Evolutionary conservation across 2,329 filamentous ascomycete species (phyloP).

Genomic region (Neurospora crassa): DNA sequence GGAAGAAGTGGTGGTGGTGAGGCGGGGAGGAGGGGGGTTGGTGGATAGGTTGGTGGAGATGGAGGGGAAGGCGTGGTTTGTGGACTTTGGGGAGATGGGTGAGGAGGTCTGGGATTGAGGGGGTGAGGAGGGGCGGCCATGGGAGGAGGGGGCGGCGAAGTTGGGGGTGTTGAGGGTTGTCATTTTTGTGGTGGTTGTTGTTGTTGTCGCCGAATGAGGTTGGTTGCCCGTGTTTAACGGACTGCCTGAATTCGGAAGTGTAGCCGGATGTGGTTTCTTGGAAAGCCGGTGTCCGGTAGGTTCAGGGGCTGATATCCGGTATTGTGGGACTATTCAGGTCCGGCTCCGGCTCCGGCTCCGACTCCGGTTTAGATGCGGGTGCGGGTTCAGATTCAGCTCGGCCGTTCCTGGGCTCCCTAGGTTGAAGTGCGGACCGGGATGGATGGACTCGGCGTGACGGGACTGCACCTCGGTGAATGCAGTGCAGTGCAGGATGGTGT

Average conservation of each 20-base stretch:
- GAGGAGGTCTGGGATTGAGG: slow-evolving; percentile 20
- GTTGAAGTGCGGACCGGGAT: background rate
- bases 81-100: slow-evolving; percentile 16
- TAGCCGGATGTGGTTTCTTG: background rate
- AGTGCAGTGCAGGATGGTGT: background rate
- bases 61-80: slow-evolving; percentile 10
- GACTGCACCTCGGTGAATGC: background rate
- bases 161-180: background rate
- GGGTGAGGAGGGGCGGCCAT: slow-evolving; percentile 19
- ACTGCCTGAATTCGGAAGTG: background rate
- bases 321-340: background rate
- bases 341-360: background rate
- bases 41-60: slow-evolving; percentile 29
- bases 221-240: background rate
- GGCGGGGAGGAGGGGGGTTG: slow-evolving; percentile 27
- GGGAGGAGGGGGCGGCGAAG: slow-evolving; percentile 3
- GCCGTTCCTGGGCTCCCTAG: background rate
- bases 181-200: background rate
- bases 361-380: background rate
- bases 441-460: background rate
- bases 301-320: background rate
- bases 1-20: slow-evolving; percentile 19
- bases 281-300: background rate
- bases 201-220: background rate
- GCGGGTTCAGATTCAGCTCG: background rate